These are phyloP conservation scores for Acacia confusa DNA, from an alignment of 306 rosid genomes.

Conservation along the genomic window DNA sequence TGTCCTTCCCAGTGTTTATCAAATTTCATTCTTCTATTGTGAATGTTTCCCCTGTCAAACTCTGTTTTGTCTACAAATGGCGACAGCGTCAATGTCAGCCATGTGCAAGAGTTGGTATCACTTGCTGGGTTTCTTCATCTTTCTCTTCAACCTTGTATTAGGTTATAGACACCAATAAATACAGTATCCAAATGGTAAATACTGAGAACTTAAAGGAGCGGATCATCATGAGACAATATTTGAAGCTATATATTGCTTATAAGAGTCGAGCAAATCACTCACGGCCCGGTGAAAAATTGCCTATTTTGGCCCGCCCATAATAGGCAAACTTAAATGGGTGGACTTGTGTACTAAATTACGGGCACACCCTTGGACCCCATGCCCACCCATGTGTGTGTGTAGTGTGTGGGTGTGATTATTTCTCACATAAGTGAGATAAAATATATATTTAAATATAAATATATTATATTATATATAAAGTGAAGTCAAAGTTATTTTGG, in stretches of 20 bases:
- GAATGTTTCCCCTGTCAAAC: neutral
- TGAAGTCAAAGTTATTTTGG: too few species aligned
- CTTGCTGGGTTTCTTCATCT: constrained; percentile 52
- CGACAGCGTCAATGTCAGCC: neutral
- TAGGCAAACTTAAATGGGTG: too few species aligned
- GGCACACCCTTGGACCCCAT: too few species aligned
- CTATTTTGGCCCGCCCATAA: too few species aligned
- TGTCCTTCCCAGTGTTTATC: neutral
- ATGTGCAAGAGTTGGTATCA: constrained; percentile 33
- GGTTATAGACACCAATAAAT: constrained; percentile 28
- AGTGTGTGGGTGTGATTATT: too few species aligned
- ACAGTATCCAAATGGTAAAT: constrained; percentile 12
- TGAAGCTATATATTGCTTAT: neutral
- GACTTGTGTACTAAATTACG: too few species aligned
- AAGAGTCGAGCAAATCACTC: too few species aligned
- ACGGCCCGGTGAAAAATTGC: too few species aligned
- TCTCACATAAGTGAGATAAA: too few species aligned
- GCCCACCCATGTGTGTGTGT: too few species aligned
- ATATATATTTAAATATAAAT: too few species aligned
- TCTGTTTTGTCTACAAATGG: constrained; percentile 24
- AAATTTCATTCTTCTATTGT: neutral
- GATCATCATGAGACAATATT: neutral
- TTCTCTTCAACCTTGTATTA: constrained; percentile 52
- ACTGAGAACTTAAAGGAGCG: constrained; percentile 19
- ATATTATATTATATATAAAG: too few species aligned